Evolutionary conservation across 352 stramenopile species (phyloP), one percentile per base, ranked within the genome.

Genomic region (Phytophthora kernoviae): DNA sequence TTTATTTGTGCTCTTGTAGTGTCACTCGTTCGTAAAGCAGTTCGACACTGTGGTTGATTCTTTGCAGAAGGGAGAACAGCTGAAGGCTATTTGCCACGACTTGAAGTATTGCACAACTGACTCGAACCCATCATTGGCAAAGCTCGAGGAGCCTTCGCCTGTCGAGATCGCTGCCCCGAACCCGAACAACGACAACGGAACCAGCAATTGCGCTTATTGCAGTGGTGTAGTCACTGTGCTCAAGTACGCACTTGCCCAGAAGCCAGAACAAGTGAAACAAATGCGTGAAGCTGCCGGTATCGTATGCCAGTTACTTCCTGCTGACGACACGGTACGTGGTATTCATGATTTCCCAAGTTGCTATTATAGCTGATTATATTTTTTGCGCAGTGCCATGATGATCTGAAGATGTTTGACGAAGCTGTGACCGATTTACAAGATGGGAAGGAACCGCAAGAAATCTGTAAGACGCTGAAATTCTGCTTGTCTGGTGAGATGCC

Each of bases 351-450:
- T 22, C 9, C n/a, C 4, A 15, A 4, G 11, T 15, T 5, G n/a
- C 17, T 46, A 6, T 12, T 61, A 24, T 26, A 24, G 24, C 37
- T 11, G 33, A 39, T 39, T 12, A 39, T 39, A 14, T 39, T 39
- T n/a, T 43, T 4, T 43, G 37, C 37, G 21, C 52, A 91, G 79
- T 93, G 84, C 36, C 79, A 90, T 47, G 24, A 74, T 32, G 70
- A 90, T 40, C 44, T 91, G 18, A 86, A 87, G 53, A 79, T 86
- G 51, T 91, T 93, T 42, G 81, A 90, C 56, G 45, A 65, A 40
- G 81, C 74, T 15, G 62, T 90, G 9, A 50, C 41, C 24, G 60
- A 73, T 34, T 30, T 93, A 18, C 76, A 88, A 54, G 57, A 44
- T 22, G 78, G 79, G 41, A 88, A 92, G 62, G 66, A 74, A 37